These are phyloP conservation scores for Ceratobasidium sp. DNA, from an alignment of 1,284 basidiomycete genomes.

Conservation along the genomic window DNA sequence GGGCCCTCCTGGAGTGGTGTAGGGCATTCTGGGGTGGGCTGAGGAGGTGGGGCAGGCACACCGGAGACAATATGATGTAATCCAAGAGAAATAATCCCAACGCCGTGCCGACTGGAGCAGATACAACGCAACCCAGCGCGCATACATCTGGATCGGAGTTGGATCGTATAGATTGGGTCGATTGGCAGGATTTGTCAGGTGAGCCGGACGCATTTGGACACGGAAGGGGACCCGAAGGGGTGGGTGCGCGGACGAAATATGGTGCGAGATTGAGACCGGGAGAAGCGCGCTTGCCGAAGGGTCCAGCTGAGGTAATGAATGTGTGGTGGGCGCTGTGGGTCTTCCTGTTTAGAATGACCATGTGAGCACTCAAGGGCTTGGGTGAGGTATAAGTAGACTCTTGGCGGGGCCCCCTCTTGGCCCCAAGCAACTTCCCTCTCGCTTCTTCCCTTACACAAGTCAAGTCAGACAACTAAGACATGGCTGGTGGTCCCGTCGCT, in stretches of 20 bases:
- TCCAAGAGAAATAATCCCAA: background rate
- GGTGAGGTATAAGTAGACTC: slow-evolving; percentile 21
- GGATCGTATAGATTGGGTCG: background rate
- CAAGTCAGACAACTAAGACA: slow-evolving; percentile 19
- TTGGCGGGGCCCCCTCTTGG: slow-evolving; percentile 35
- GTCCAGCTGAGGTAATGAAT: slow-evolving; percentile 5
- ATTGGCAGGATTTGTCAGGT: background rate
- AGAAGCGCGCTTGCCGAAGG: slow-evolving; percentile 14
- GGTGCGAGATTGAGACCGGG: slow-evolving; percentile 10
- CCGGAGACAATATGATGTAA: background rate
- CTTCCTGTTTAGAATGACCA: background rate
- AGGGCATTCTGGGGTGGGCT: background rate
- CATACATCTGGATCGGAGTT: too few relatives aligned
- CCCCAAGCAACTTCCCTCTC: slow-evolving; percentile 16
- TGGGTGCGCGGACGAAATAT: background rate
- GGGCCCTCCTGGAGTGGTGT: background rate
- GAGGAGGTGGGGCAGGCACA: background rate
- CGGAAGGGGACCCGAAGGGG: background rate
- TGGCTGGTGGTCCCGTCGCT: slow-evolving; percentile 46
- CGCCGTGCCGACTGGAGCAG: too few relatives aligned
- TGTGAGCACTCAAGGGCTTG: background rate
- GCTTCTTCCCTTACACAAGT: slow-evolving; percentile 10
- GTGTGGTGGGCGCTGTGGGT: background rate
- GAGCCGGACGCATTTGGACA: too few relatives aligned
- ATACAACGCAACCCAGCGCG: too few relatives aligned